phyloP scores from a whole-genome alignment of 176 grass and related monocot genomes.

The Eleusine indica region DNA sequence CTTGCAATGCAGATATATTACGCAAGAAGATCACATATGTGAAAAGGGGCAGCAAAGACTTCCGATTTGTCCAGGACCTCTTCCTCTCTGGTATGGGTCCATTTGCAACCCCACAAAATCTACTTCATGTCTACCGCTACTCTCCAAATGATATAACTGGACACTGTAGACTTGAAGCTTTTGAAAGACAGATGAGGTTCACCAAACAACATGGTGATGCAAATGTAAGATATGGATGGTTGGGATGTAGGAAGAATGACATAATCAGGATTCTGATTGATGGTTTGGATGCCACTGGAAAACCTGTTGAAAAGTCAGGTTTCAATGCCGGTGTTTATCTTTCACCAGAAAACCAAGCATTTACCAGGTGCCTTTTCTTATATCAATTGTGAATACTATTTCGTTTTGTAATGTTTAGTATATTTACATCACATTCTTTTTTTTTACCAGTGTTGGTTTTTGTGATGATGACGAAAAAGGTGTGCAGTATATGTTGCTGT shows the following conservation, averaged over 20 bases:
- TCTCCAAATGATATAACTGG: conserved; percentile 58
- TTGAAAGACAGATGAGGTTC: conserved; percentile 60
- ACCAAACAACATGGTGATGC: conserved; percentile 52
- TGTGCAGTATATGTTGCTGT: conserved; percentile 78
- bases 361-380: conserved; percentile 54
- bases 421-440: conserved; percentile 28
- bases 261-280: conserved; percentile 64
- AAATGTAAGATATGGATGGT: conserved; percentile 65
- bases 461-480: conserved; percentile 94
- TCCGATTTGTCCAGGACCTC: conserved; percentile 49
- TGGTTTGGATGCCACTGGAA: conserved; percentile 51
- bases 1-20: conserved; percentile 43
- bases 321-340: conserved; percentile 54
- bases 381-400: background rate
- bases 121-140: conserved; percentile 59
- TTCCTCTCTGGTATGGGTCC: conserved; percentile 79
- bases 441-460: conserved; percentile 53
- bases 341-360: conserved; percentile 59
- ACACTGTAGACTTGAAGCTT: conserved; percentile 54
- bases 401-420: conserved; percentile 5
- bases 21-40: conserved; percentile 56
- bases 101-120: conserved; percentile 47
- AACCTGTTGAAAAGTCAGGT: conserved; percentile 38
- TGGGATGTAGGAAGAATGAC: conserved; percentile 64
- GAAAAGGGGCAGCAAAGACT: conserved; percentile 48